Base-by-base conservation (phyloP, 768 basidiomycete species). In the Clavulina sp. region DNA sequence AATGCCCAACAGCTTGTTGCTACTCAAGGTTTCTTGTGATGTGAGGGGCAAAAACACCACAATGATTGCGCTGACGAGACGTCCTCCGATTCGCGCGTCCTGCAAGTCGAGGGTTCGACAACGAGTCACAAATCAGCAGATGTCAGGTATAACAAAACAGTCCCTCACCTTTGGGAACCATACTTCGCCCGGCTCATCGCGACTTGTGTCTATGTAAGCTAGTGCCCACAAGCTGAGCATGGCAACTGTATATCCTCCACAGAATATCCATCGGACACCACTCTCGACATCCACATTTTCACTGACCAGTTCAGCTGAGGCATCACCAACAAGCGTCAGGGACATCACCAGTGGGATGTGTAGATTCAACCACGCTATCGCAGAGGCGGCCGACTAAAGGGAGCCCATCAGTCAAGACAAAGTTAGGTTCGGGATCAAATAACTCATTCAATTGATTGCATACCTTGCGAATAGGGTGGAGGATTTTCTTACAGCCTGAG, bases 401-500 rank as follows among this genome's bases (percentile, higher is more conserved):
- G 13, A 38, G 13, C 36, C 36, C 21, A 38, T 38, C 36, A 13
- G 13, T 13, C 13, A 13, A 21, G 21, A 13, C 13, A 38, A 38
- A 38, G 13, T 38, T 13, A 21, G 13, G 21, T 38, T 13, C 36
- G 21, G 36, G 21, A 21, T 38, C 13, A 13, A 38, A 13, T 38
- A 38, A n/a, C n/a, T n/a, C n/a, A n/a, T n/a, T n/a, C n/a, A n/a
- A n/a, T n/a, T 38, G 36, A 21, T 13, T 41, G 29, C 50, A 7
- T 30, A 51, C 50, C 19, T 30, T 32, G n/a, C 50, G 50, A 21
- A 51, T 51, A 4, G 50, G 50, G 29, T 51, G 50, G n/a, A 38
- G 34, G 23, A 19, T 36, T 4, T 32, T 51, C 26, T 41, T 51
- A 26, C 50, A 38, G 9, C 5, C 50, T 28, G 34, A 38, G 9